These are phyloP conservation scores for Trichoderma endophyticum DNA, from an alignment of 2,329 filamentous ascomycete genomes.

Conservation along the genomic window DNA sequence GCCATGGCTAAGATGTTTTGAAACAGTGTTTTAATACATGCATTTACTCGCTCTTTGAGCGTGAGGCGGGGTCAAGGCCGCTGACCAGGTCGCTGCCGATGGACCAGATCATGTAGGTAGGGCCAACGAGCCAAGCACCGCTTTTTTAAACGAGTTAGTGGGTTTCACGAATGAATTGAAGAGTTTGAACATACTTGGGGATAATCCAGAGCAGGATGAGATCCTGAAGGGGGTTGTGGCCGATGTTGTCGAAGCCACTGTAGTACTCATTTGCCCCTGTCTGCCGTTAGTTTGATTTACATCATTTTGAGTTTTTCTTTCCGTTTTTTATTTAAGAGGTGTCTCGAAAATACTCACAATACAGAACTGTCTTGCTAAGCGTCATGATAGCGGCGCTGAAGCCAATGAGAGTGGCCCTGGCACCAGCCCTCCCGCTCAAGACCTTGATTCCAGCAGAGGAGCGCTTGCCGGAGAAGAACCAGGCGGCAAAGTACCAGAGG, in stretches of 20 bases:
- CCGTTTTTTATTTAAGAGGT: background rate
- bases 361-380: constrained; percentile 58
- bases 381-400: constrained; percentile 59
- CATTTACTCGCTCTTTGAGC: constrained; percentile 41
- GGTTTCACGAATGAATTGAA: background rate
- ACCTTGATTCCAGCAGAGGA: constrained; percentile 26
- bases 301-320: background rate
- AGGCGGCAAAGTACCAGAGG: constrained; percentile 48
- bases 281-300: background rate
- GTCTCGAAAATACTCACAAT: constrained; percentile 43
- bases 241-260: constrained; percentile 54
- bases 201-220: constrained; percentile 56
- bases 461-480: constrained; percentile 26
- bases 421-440: constrained; percentile 44
- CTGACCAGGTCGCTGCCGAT: constrained; percentile 49
- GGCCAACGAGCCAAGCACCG: constrained; percentile 53
- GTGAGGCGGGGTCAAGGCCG: constrained; percentile 41
- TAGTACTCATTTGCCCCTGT: constrained; percentile 56
- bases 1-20: background rate
- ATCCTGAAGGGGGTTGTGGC: constrained; percentile 47
- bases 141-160: constrained; percentile 31
- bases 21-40: background rate
- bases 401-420: constrained; percentile 44
- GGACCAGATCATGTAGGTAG: constrained; percentile 49
- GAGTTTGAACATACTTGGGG: constrained; percentile 47